Evolutionary conservation across 805 yeast species (phyloP), one percentile per base, ranked within the genome.

Genomic region (Saccharomyces eubayanus): DNA sequence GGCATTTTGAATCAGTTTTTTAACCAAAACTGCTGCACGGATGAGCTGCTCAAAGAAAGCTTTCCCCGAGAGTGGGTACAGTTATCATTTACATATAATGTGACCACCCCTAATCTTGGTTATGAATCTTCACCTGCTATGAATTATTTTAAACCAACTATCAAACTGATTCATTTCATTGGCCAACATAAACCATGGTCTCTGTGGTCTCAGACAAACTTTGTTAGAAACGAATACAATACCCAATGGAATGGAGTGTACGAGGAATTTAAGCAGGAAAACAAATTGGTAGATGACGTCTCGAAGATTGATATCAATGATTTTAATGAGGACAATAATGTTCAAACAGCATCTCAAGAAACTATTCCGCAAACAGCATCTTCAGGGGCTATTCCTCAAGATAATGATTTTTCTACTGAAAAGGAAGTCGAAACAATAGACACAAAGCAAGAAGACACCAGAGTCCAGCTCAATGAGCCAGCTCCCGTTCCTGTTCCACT

Each of bases 1-100:
- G 97, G 97, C 11, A 74, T 90, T 40, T 74, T 90, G 57, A 90
- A 90, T 68, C 87, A 87, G 63, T 85, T 79, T 62, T 89, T 87
- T 66, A 69, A 68, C 49, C 65, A 62, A 1, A 53, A 53, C n/a
- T 68, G 70, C 53, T 46, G 43, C 24, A 36, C 43, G 5, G 43
- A 36, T 36, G 47, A 52, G 5, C 29, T 30, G 5, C 27, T 24
- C 1, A 47, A 45, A 20, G 52, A 52, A n/a, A 53, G 43, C 12
- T 36, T 36, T 10, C 20, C 43, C 3, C 43, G 43, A 36, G 52
- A 51, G 9, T 91, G 97, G 97, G 68, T 75, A 31, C 77, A 81
- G 48, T 71, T 94, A 49, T 91, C 97, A 1, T 92, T 91, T 62
- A 61, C 81, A 48, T 92, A 82, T 74, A 92, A 92, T 64, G 95